Percentiles rank a stretch among this genome's conserved stretches.
phyloP scores from a whole-genome alignment of 371 early-diverging fungal genomes.

The Gilbertella persicaria region DNA sequence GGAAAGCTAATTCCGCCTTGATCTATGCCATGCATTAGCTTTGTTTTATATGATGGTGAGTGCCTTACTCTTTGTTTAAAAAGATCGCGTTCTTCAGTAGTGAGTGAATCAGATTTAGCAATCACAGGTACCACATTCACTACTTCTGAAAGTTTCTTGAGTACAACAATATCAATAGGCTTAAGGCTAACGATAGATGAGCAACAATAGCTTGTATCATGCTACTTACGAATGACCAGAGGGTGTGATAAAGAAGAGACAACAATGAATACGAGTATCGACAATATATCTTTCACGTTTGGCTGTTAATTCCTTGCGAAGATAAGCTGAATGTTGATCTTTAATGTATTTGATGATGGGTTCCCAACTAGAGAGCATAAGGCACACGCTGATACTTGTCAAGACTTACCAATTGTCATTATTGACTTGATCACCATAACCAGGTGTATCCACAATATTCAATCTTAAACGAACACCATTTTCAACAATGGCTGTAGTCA shows the following conservation, averaged over 20 bases:
- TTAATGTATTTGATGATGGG: slow-evolving; percentile 90
- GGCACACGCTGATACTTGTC: background rate
- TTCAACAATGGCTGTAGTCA: slow-evolving; percentile 73
- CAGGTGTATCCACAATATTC: slow-evolving; percentile 85
- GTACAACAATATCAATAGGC: slow-evolving; percentile 77
- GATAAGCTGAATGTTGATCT: slow-evolving; percentile 88
- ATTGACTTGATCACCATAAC: slow-evolving; percentile 83
- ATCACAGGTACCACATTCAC: slow-evolving; percentile 85
- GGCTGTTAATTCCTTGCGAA: slow-evolving; percentile 87
- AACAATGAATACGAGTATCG: slow-evolving; percentile 83
- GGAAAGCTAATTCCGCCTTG: slow-evolving; percentile 91
- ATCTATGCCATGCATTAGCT: slow-evolving; percentile 39
- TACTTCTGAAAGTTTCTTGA: slow-evolving; percentile 73
- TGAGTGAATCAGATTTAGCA: slow-evolving; percentile 87
- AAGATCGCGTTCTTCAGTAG: slow-evolving; percentile 71
- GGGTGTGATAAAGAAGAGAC: slow-evolving; percentile 79
- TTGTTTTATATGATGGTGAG: slow-evolving; percentile 5
- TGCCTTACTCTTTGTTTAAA: slow-evolving; percentile 68
- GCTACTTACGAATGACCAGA: slow-evolving; percentile 70
- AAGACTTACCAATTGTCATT: slow-evolving; percentile 78
- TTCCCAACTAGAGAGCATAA: slow-evolving; percentile 66
- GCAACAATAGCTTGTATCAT: background rate
- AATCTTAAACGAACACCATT: slow-evolving; percentile 83
- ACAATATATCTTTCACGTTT: slow-evolving; percentile 83
- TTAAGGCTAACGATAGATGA: slow-evolving; percentile 73